A percentile compares a stretch with the other conserved stretches of the same genome.
Evolutionary conservation across 2,329 filamentous ascomycete species (phyloP).

Genomic region (Knoxdaviesia proteae): DNA sequence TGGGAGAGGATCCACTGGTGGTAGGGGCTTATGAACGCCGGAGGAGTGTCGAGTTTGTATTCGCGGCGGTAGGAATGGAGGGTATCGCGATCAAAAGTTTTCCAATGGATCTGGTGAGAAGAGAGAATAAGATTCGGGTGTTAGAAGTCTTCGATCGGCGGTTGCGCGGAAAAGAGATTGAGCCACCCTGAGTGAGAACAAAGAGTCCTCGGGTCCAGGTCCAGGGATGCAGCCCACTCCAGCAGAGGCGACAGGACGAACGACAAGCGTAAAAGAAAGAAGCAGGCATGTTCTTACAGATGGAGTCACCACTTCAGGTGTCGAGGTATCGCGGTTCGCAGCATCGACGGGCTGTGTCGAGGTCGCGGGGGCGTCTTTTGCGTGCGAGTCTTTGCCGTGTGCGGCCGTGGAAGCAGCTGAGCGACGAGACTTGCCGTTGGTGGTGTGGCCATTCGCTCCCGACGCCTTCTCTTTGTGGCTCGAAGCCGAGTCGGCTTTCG

Average conservation of each 20-base stretch:
- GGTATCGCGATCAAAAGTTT: constrained; percentile 38
- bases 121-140: neutral
- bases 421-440: constrained; percentile 33
- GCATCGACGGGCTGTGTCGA: no score
- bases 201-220: no score
- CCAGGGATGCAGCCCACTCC: no score
- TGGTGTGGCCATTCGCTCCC: constrained; percentile 15
- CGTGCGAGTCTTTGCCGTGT: constrained; percentile 3
- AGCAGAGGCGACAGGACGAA: no score
- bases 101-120: constrained; percentile 37
- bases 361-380: constrained; percentile 4
- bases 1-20: constrained; percentile 39
- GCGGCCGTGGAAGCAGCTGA: constrained; percentile 14
- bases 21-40: constrained; percentile 45
- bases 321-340: no score
- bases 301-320: no score
- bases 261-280: no score
- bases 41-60: constrained; percentile 49
- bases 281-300: no score
- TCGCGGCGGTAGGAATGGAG: constrained; percentile 59
- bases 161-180: constrained; percentile 7
- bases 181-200: no score
- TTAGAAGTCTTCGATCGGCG: constrained; percentile 8
- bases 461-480: constrained; percentile 21
- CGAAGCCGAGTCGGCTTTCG: constrained; percentile 18